Percentiles rank a stretch among this genome's conserved stretches.
phyloP scores from a whole-genome alignment of 495 filamentous ascomycete genomes.

The Penicillium verhagenii region DNA sequence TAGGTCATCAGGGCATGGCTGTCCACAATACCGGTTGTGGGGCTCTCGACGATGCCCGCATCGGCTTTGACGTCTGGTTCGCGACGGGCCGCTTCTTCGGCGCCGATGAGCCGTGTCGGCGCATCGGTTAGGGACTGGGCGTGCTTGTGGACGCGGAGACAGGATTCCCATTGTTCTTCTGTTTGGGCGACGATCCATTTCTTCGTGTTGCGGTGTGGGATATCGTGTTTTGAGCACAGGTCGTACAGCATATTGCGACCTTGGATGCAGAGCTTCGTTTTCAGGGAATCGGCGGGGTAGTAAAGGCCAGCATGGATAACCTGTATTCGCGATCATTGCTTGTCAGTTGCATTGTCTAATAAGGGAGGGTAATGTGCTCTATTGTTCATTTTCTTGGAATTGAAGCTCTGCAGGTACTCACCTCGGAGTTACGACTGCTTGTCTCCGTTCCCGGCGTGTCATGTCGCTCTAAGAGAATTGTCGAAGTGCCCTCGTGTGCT shows the following conservation, averaged over 20 bases:
- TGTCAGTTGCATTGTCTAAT: background rate
- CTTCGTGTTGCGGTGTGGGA: conserved; percentile 72
- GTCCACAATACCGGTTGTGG: conserved; percentile 87
- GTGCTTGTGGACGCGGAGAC: conserved; percentile 64
- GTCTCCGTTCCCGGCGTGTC: conserved; percentile 81
- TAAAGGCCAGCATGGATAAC: conserved; percentile 97
- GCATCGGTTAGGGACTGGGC: conserved; percentile 62
- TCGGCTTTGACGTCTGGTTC: conserved; percentile 74
- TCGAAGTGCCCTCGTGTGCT: conserved; percentile 57
- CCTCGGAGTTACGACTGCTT: conserved; percentile 89
- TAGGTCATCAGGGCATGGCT: conserved; percentile 80
- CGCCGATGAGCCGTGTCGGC: conserved; percentile 67
- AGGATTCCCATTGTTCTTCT: conserved; percentile 60
- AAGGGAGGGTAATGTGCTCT: background rate
- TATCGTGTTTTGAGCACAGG: conserved; percentile 62
- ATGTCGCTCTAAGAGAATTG: conserved; percentile 83
- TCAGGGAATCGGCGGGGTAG: conserved; percentile 74
- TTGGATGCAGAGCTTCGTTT: conserved; percentile 77
- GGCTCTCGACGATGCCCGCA: conserved; percentile 75
- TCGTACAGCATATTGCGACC: conserved; percentile 77
- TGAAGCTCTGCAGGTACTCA: conserved; percentile 17
- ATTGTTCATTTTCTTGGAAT: background rate
- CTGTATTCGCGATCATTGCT: conserved; percentile 32
- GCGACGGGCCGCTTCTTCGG: conserved; percentile 54
- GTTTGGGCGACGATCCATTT: conserved; percentile 97